A percentile compares a stretch with the other conserved stretches of the same genome.
Conservation (phyloP, 768 basidiomycete genomes). For the Rickenella mellea region DNA sequence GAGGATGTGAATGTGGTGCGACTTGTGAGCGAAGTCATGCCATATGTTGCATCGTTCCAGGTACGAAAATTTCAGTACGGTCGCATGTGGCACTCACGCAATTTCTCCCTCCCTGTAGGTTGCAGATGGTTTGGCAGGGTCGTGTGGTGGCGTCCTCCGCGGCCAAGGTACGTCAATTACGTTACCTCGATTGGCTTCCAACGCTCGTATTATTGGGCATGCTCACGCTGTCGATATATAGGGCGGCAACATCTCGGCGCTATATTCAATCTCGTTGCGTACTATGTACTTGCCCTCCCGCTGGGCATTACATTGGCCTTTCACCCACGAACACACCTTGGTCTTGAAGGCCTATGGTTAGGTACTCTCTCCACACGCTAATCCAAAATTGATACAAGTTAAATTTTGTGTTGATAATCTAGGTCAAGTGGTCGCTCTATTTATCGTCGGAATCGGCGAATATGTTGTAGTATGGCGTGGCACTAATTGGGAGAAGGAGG, state of each 20-base stretch:
- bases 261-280: conserved; percentile 60
- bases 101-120: conserved; percentile 20
- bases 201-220: no score
- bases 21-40: conserved; percentile 41
- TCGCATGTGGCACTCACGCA: neutral
- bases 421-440: conserved; percentile 70
- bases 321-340: conserved; percentile 22
- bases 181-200: neutral
- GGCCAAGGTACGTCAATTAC: conserved; percentile 28
- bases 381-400: neutral
- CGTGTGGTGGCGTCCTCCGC: conserved; percentile 39
- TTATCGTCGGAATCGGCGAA: conserved; percentile 61
- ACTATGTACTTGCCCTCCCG: conserved; percentile 45
- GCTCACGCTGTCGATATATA: conserved; percentile 7
- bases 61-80: conserved; percentile 13
- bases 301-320: conserved; percentile 45
- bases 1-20: conserved; percentile 45
- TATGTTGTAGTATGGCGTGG: conserved; percentile 50
- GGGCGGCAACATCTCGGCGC: conserved; percentile 65
- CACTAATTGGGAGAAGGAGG: conserved; percentile 39
- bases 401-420: conserved; percentile 8
- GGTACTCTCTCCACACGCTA: conserved; percentile 16
- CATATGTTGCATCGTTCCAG: conserved; percentile 47
- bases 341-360: conserved; percentile 44
- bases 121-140: conserved; percentile 41